These are phyloP conservation scores for Thymus quinquecostatus DNA, from an alignment of 257 asterid genomes.

Conservation along the genomic window DNA sequence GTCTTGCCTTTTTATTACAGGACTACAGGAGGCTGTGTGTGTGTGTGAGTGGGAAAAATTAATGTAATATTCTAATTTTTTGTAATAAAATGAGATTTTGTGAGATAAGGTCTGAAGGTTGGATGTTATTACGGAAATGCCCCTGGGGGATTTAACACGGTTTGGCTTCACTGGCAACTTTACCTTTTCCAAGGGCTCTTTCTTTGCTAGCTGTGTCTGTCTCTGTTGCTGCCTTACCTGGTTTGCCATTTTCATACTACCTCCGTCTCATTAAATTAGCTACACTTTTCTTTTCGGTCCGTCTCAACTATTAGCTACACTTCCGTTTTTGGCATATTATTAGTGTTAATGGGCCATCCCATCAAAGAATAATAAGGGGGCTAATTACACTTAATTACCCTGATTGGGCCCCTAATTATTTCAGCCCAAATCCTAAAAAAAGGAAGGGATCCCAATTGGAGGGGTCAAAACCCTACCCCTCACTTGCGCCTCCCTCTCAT, in stretches of 20 bases:
- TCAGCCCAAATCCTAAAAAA: too few relatives aligned
- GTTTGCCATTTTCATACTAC: not conserved
- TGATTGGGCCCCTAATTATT: too few relatives aligned
- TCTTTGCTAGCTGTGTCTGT: constrained; percentile 31
- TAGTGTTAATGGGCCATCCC: too few relatives aligned
- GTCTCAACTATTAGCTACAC: too few relatives aligned
- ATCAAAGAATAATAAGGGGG: too few relatives aligned
- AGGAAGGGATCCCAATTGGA: too few relatives aligned
- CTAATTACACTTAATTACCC: too few relatives aligned
- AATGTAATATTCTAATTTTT: not conserved
- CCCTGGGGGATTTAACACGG: constrained; percentile 37
- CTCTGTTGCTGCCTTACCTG: constrained; percentile 4
- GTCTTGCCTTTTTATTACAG: constrained; percentile 19
- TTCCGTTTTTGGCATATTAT: too few relatives aligned
- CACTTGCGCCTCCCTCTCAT: too few relatives aligned
- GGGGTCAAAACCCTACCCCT: too few relatives aligned
- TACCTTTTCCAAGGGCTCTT: constrained; percentile 19
- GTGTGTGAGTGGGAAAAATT: constrained; percentile 1
- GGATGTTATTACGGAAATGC: constrained; percentile 16
- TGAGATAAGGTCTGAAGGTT: constrained; percentile 21
- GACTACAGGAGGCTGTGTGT: not conserved
- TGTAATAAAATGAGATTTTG: not conserved
- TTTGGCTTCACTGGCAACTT: constrained; percentile 37
- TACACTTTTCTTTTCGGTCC: too few relatives aligned
- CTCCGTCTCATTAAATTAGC: too few relatives aligned